Evolutionary conservation across 768 basidiomycete species (phyloP), one percentile per base, ranked within the genome.

Genomic region (Pleurotus pulmonarius): DNA sequence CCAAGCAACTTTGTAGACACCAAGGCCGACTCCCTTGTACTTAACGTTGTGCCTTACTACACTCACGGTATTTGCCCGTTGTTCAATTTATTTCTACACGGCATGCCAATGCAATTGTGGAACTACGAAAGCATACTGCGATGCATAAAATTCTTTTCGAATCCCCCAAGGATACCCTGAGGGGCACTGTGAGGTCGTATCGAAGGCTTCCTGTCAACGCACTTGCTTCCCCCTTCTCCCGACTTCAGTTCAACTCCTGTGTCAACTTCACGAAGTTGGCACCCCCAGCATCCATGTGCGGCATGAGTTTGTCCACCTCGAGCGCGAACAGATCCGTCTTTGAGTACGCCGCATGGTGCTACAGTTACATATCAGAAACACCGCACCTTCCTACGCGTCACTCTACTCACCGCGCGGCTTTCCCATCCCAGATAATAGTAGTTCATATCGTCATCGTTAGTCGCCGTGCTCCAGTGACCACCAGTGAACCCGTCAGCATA

Each of bases 371-470:
- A 39, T 37, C 25, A 56, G 43, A 20, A 18, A 45, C 13, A 51
- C 41, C 49, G 22, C 15, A 0, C 3, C 25, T 26, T 7, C 11
- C 37, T n/a, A 55, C 3, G 29, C 5, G 46, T 37, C 46, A 18
- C 9, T 22, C 8, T 13, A 53, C 60, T n/a, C 56, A 64, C 63
- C 25, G 53, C 56, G 49, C 63, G 45, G 37, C 51, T 59, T 38
- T 63, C 56, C 65, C 65, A 66, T 11, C 65, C 65, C 15, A 66
- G 52, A 41, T 60, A 61, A 51, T 66, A 64, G 34, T 56, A 58
- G 48, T 62, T 58, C 57, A 61, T 49, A 24, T 43, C 57, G 22
- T 59, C 58, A 40, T 66, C 62, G 55, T 66, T 62, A 38, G 34
- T 29, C 13, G 65, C 61, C 4, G 58, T 57, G 25, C 61, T 55